Conservation (phyloP, 2,329 filamentous ascomycete genomes). For the Fusarium pininemorale region DNA sequence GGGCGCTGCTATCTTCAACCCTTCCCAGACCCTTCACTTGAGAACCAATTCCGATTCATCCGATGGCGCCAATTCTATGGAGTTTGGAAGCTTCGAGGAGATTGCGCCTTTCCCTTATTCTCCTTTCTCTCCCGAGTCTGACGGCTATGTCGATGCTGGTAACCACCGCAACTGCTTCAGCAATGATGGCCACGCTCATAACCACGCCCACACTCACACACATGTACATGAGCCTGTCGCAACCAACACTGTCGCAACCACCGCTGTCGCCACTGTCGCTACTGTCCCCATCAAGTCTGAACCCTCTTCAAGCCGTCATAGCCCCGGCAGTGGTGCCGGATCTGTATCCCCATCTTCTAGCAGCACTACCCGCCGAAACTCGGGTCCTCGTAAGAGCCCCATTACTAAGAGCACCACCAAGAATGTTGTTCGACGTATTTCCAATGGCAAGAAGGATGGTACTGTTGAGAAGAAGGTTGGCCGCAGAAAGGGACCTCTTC, state of each 20-base stretch:
- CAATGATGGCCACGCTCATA: conserved; percentile 61
- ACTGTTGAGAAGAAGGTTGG: conserved; percentile 90
- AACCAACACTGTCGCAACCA: conserved; percentile 72
- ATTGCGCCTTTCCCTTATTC: conserved; percentile 75
- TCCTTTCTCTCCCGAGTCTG: conserved; percentile 84
- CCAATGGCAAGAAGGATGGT: conserved; percentile 80
- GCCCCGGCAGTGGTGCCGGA: conserved; percentile 69
- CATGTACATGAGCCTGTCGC: conserved; percentile 65
- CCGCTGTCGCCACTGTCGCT: conserved; percentile 72
- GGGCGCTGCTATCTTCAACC: conserved; percentile 84
- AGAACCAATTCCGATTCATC: conserved; percentile 88
- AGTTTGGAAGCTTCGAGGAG: conserved; percentile 85
- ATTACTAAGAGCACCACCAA: conserved; percentile 80
- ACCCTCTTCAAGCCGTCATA: conserved; percentile 62
- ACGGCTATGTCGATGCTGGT: conserved; percentile 72
- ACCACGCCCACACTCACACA: conserved; percentile 40
- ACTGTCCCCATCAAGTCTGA: conserved; percentile 74
- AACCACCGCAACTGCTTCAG: conserved; percentile 71
- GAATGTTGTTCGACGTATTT: conserved; percentile 82
- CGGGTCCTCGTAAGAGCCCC: conserved; percentile 78
- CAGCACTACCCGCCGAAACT: conserved; percentile 69
- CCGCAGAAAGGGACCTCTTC: conserved; percentile 85
- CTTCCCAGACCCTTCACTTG: conserved; percentile 87
- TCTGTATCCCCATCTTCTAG: conserved; percentile 70
- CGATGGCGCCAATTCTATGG: conserved; percentile 71